Base-by-base conservation (phyloP, 2,329 filamentous ascomycete species). In the Periconia sp. region DNA sequence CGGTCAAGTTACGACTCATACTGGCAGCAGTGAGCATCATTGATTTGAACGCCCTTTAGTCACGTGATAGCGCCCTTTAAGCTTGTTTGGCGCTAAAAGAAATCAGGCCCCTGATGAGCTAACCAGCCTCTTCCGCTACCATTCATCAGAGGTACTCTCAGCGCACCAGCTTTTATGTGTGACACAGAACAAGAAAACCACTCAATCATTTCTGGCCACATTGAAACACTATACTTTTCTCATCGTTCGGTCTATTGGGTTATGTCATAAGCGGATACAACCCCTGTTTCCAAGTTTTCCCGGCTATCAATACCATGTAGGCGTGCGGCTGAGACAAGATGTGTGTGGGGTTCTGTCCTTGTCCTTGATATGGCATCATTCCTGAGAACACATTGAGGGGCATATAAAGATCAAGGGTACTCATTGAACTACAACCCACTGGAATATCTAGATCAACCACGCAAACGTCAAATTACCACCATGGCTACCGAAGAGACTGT, bases 401-500 rank as follows among this genome's bases (percentile, higher is more conserved):
- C 42, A 48, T 56, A 59, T 59, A 59, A 59, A 49, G 15, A n/a
- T 37, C 17, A 20, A 35, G 27, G 9, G 15, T 18, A 33, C 43
- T 9, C n/a, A n/a, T 20, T 6, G 6, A 27, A 13, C 13, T 27
- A 37, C n/a, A 48, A 19, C 9, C 35, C 40, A 27, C n/a, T n/a
- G 14, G 6, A 37, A 37, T 37, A 37, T 37, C n/a, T 37, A 5
- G 15, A 37, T 7, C 35, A 41, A 50, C 33, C 43, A 48, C 7
- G 20, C 30, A 27, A 3, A 44, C 18, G 37, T n/a, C 31, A 7
- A 33, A 33, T 14, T 2, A 49, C 37, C 8, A 44, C 46, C 15
- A 75, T 74, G 73, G 72, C 72, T 11, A 73, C 70, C 15, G 66
- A 69, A 62, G 70, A 71, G 20, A 70, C 66, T 11, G 71, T 73